Evolutionary conservation across 2,329 filamentous ascomycete species (phyloP).

Genomic region (Xylaria hypoxylon): DNA sequence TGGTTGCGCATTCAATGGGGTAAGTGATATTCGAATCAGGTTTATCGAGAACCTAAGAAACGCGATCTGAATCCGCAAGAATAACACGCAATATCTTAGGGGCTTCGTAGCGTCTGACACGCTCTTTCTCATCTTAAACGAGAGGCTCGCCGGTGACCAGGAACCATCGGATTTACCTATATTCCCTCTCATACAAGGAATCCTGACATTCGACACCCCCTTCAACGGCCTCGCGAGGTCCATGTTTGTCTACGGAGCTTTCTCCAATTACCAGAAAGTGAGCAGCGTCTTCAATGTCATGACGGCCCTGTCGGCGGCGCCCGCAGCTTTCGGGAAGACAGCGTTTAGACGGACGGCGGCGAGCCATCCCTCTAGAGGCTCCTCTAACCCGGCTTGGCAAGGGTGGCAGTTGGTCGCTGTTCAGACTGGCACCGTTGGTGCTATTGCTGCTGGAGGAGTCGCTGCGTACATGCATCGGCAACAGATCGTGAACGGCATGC

Average conservation of each 20-base stretch:
- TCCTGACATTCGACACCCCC: constrained; percentile 87
- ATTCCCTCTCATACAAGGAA: constrained; percentile 84
- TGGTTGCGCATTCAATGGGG: constrained; percentile 88
- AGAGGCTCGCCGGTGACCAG: constrained; percentile 61
- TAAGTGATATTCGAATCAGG: constrained; percentile 46
- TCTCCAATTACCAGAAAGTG: constrained; percentile 69
- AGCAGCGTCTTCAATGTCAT: constrained; percentile 68
- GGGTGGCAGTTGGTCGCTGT: constrained; percentile 76
- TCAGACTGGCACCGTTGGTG: constrained; percentile 82
- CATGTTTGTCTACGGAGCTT: constrained; percentile 71
- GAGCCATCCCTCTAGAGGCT: constrained; percentile 37
- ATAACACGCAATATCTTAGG: constrained; percentile 47
- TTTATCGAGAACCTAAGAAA: not conserved
- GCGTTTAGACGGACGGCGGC: constrained; percentile 49
- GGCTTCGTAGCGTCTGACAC: constrained; percentile 88
- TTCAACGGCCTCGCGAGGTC: constrained; percentile 74
- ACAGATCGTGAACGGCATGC: constrained; percentile 66
- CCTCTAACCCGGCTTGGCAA: constrained; percentile 60
- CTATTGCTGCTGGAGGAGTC: constrained; percentile 83
- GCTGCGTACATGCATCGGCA: constrained; percentile 84
- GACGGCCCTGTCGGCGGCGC: constrained; percentile 64
- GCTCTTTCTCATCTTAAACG: constrained; percentile 77
- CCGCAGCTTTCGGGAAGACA: constrained; percentile 57
- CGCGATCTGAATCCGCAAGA: not conserved
- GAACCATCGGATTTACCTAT: constrained; percentile 60